Percentiles rank a stretch among this genome's conserved stretches.
Conservation (phyloP, 2,329 filamentous ascomycete species). For the Colletotrichum filicis region DNA sequence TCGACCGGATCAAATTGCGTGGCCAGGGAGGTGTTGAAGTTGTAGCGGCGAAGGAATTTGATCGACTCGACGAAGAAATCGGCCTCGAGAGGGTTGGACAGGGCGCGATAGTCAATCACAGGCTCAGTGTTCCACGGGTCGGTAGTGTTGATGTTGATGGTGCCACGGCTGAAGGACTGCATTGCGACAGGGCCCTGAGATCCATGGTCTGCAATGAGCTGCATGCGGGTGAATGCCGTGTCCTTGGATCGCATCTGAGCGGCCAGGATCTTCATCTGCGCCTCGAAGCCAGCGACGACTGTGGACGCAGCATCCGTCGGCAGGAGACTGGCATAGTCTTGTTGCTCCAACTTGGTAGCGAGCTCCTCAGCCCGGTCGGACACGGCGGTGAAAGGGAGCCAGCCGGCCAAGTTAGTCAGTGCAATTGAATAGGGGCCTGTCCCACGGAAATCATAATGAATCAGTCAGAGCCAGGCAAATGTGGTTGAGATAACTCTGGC, state of each 20-base stretch:
- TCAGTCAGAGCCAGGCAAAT: not conserved
- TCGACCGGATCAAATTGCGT: conserved; percentile 46
- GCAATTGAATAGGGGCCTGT: conserved; percentile 45
- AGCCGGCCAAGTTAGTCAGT: conserved; percentile 47
- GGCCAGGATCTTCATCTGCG: conserved; percentile 51
- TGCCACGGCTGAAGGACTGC: conserved; percentile 49
- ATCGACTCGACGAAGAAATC: conserved; percentile 51
- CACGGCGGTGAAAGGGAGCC: conserved; percentile 49
- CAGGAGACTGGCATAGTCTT: conserved; percentile 46
- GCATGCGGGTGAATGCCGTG: conserved; percentile 47
- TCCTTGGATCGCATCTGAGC: conserved; percentile 45
- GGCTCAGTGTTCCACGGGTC: conserved; percentile 49
- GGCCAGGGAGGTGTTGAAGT: conserved; percentile 49
- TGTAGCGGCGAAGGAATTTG: conserved; percentile 48
- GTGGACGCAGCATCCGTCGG: conserved; percentile 44
- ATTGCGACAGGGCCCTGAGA: conserved; percentile 41
- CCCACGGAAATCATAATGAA: not conserved
- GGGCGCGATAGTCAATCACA: conserved; percentile 50
- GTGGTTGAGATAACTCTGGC: too few species aligned
- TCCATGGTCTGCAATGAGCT: conserved; percentile 37
- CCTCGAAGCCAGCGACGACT: conserved; percentile 48
- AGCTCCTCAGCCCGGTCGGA: conserved; percentile 44
- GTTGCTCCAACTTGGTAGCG: conserved; percentile 43
- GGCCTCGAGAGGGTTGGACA: conserved; percentile 51
- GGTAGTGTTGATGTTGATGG: conserved; percentile 50